Evolutionary conservation across 1,139 yeast species (phyloP), one percentile per base, ranked within the genome.

Genomic region (Geotrichum histeridarum): DNA sequence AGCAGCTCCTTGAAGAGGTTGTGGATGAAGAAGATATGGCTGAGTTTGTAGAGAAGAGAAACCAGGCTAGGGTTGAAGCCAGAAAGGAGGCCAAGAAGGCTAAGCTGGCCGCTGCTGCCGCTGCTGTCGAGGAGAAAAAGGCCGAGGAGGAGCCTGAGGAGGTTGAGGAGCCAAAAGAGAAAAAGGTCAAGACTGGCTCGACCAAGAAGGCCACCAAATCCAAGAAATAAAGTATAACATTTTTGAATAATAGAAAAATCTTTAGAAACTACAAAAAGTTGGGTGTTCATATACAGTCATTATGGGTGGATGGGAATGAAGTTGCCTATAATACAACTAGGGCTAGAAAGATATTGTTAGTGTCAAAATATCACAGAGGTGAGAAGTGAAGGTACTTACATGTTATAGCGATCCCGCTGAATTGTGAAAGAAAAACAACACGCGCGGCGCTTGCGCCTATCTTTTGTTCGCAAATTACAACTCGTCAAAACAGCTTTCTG

Each of bases 341-440:
- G 99, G 37, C 60, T 50, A 46, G 30, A 38, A 22, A n/a, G 18
- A 41, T 8, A n/a, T n/a, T n/a, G 43, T 41, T 18, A 41, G 32
- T n/a, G 30, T 15, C 18, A 38, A 38, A 38, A 15, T 14, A 5
- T 38, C 14, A n/a, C n/a, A 14, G 38, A 4, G n/a, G n/a, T 18
- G 4, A 59, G 6, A 11, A n/a, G n/a, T n/a, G 11, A 15, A 14
- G 31, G 22, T 33, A 51, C 54, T 51, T 51, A 51, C 54, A 93
- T 91, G 65, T 93, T 91, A 69, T 93, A 91, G 56, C 95, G 73
- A 67, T 93, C 99, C 60, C 99, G 78, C 64, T 97, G 76, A 33
- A 93, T 89, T 0, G 99, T 93, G 69, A 93, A 91, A 65, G 96
- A 86, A 69, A 93, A 91, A 68, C 98, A 91, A 68, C 98, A 93